Percentiles rank a stretch among this genome's conserved stretches.
Evolutionary conservation across 495 filamentous ascomycete species (phyloP).

Genomic region (Xanthoparmelia taractica): DNA sequence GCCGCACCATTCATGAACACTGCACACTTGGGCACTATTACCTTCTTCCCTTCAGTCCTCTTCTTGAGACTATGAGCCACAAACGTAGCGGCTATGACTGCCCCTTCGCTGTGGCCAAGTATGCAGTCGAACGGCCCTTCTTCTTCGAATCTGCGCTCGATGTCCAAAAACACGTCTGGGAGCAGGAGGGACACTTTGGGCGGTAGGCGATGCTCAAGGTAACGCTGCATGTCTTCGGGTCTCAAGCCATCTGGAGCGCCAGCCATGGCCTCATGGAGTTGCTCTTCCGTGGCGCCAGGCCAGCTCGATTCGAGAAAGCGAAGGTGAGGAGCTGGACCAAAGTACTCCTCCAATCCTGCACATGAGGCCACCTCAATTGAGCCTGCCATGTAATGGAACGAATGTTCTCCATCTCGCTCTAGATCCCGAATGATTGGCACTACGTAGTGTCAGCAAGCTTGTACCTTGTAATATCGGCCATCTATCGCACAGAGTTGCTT

Average conservation of each 20-base stretch:
- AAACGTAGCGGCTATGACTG: conserved; percentile 4
- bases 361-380: background rate
- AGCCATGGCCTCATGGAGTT: background rate
- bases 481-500: background rate
- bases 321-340: background rate
- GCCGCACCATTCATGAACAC: conserved; percentile 5
- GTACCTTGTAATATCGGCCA: background rate
- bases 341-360: background rate
- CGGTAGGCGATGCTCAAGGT: background rate
- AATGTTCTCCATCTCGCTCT: conserved; percentile 2
- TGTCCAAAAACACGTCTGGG: background rate
- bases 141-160: background rate
- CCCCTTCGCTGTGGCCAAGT: conserved; percentile 5
- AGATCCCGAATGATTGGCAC: background rate
- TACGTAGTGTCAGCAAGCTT: background rate
- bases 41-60: background rate
- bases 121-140: conserved; percentile 9
- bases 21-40: conserved; percentile 1
- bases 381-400: conserved; percentile 6
- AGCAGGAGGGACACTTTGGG: background rate
- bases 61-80: background rate
- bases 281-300: background rate
- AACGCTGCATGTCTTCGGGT: background rate
- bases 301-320: conserved; percentile 2
- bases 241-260: background rate